Evolutionary conservation across 2,329 filamentous ascomycete genomes (phyloP).

Genomic region (Fusarium coicis): DNA sequence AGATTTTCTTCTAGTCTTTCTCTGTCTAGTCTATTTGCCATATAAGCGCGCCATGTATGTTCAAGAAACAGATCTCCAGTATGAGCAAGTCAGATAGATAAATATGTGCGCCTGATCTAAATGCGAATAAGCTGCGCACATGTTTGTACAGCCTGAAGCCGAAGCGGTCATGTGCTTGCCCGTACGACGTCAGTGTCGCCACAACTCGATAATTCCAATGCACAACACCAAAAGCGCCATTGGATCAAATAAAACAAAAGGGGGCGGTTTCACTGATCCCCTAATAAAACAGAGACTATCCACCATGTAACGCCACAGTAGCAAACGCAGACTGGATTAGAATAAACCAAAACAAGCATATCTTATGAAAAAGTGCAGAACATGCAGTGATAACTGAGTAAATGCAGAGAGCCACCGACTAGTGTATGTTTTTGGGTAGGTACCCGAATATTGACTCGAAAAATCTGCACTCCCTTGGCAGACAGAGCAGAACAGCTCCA

Average conservation of each 20-base stretch:
- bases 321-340: constrained; percentile 4
- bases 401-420: constrained; percentile 27
- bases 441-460: constrained; percentile 5
- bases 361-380: background rate
- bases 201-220: constrained; percentile 1
- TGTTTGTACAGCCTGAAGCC: constrained; percentile 15
- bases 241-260: background rate
- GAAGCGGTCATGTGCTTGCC: constrained; percentile 17
- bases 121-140: constrained; percentile 23
- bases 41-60: constrained; percentile 33
- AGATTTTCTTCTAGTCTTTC: constrained; percentile 22
- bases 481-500: background rate
- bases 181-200: constrained; percentile 22
- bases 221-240: constrained; percentile 18
- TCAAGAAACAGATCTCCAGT: constrained; percentile 23
- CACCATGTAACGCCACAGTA: constrained; percentile 8
- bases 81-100: background rate
- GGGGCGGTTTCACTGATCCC: background rate
- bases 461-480: background rate
- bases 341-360: background rate
- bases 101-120: constrained; percentile 29
- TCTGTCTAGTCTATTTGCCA: constrained; percentile 40
- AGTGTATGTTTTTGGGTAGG: constrained; percentile 22
- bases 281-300: background rate
- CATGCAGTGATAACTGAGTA: constrained; percentile 14